phyloP scores from a whole-genome alignment of 2,329 filamentous ascomycete genomes.

The Colletotrichum camelliae region DNA sequence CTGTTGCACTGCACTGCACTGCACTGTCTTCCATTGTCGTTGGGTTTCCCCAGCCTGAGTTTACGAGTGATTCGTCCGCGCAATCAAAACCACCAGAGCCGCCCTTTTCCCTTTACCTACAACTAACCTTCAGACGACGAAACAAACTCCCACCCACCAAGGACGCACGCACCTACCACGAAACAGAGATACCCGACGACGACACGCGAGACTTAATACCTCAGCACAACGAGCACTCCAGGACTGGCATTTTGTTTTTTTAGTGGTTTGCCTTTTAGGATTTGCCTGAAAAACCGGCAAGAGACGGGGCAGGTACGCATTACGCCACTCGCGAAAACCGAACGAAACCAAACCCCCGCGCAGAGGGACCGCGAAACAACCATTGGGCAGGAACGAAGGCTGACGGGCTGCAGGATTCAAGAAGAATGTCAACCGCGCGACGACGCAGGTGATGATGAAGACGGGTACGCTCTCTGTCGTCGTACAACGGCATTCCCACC shows the following conservation, averaged over 20 bases:
- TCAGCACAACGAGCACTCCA: background rate
- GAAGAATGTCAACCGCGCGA: constrained; percentile 98
- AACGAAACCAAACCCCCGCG: background rate
- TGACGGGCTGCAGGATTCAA: constrained; percentile 50
- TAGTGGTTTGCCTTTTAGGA: no score
- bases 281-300: constrained; percentile 16
- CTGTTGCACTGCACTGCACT: background rate
- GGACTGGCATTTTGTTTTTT: background rate
- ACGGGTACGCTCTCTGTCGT: constrained; percentile 63
- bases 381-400: background rate
- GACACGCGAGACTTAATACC: background rate
- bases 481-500: background rate
- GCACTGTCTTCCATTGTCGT: background rate
- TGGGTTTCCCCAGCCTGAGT: constrained; percentile 14
- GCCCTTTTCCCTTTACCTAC: background rate
- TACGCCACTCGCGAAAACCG: constrained; percentile 11
- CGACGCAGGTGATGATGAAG: constrained; percentile 99
- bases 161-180: background rate
- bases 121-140: constrained; percentile 14
- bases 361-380: background rate
- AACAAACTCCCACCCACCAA: background rate
- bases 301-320: constrained; percentile 50
- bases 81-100: constrained; percentile 15
- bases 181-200: background rate
- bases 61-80: constrained; percentile 13